Percentiles rank a stretch among this genome's conserved stretches.
Conservation (phyloP, 768 basidiomycete species). For the Mycena alexandri region DNA sequence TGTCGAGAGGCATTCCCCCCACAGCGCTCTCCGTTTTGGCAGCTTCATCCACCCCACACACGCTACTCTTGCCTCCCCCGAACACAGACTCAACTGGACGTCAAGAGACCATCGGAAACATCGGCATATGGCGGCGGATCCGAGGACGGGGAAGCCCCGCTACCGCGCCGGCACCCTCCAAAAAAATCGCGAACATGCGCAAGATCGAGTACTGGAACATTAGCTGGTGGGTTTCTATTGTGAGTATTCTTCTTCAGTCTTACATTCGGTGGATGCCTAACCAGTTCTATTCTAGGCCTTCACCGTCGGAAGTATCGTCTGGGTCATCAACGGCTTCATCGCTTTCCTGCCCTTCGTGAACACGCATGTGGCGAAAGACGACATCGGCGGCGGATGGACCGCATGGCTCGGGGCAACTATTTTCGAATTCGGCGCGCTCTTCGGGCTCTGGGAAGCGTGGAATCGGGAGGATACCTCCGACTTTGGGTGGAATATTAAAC, state of each 20-base stretch:
- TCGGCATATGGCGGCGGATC: constrained; percentile 45
- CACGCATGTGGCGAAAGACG: constrained; percentile 43
- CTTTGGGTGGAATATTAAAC: constrained; percentile 52
- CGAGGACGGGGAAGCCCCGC: constrained; percentile 39
- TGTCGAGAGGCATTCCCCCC: constrained; percentile 42
- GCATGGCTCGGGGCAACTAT: constrained; percentile 71
- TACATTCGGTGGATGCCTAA: not conserved
- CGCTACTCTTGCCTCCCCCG: constrained; percentile 41
- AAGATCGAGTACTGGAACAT: constrained; percentile 58
- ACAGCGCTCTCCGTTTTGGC: constrained; percentile 46
- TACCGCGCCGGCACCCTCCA: constrained; percentile 34
- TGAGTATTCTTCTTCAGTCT: constrained; percentile 36
- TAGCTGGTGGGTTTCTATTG: constrained; percentile 59
- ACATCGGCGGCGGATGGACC: constrained; percentile 57
- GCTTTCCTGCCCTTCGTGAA: constrained; percentile 62
- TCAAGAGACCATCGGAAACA: constrained; percentile 56
- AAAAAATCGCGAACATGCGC: constrained; percentile 46
- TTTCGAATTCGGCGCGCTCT: constrained; percentile 69
- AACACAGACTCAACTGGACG: constrained; percentile 49
- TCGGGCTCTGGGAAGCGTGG: constrained; percentile 68
- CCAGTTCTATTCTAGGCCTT: constrained; percentile 50
- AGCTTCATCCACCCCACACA: constrained; percentile 54
- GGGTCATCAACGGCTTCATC: constrained; percentile 71
- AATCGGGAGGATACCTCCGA: constrained; percentile 57
- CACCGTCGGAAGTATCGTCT: constrained; percentile 58